Evolutionary conservation across 202 grass and related monocot species (phyloP).

Genomic region (Setaria viridis): DNA sequence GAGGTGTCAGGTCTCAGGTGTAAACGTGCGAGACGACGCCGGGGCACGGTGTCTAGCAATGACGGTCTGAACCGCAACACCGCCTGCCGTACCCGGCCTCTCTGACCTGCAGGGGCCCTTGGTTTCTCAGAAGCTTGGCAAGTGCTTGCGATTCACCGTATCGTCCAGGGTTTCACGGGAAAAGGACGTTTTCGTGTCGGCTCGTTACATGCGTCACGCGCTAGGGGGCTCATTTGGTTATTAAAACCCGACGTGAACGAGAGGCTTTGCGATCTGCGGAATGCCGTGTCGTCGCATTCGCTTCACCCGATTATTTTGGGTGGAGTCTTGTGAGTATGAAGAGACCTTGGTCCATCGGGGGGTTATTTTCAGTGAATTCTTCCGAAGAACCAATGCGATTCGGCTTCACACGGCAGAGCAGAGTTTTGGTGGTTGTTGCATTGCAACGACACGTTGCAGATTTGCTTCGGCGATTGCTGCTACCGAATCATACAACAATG

Average conservation of each 20-base stretch:
- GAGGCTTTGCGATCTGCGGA: slow-evolving; percentile 1
- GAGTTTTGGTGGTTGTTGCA: neutral
- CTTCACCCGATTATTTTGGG: neutral
- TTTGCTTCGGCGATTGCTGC: neutral
- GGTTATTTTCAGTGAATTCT: neutral
- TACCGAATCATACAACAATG: neutral
- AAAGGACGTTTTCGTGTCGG: neutral
- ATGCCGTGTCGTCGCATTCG: neutral
- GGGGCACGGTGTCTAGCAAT: neutral
- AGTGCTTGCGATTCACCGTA: neutral
- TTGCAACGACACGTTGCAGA: neutral
- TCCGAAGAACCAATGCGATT: neutral
- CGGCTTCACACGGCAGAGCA: neutral
- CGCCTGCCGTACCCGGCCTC: slow-evolving; percentile 27
- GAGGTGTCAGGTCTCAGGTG: neutral
- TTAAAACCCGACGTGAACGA: neutral
- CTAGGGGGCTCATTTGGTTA: neutral
- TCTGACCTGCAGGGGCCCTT: neutral
- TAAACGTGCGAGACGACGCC: neutral
- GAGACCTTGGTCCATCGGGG: neutral
- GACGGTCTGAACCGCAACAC: slow-evolving; percentile 14
- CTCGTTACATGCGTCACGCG: neutral
- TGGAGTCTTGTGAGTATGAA: neutral
- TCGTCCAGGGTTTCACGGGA: slow-evolving; percentile 6
- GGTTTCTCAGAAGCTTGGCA: slow-evolving; percentile 14